Percentiles rank a stretch among this genome's conserved stretches.
phyloP scores from a whole-genome alignment of 331 rosid genomes.

The Quercus tomentella region DNA sequence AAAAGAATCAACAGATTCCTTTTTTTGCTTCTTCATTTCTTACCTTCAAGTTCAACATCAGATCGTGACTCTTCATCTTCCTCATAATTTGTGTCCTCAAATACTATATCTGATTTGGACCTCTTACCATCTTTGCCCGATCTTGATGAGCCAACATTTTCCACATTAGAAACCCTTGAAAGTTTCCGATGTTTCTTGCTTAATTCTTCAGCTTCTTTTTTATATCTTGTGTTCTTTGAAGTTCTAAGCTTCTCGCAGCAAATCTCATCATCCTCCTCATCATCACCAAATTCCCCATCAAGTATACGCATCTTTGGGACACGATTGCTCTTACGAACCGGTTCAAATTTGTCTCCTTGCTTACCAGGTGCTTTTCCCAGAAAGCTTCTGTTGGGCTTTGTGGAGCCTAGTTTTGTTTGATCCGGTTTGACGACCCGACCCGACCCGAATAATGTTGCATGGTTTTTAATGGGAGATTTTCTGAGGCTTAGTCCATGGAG shows the following conservation, averaged over 20 bases:
- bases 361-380: conserved; percentile 51
- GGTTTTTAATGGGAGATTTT: too few species aligned
- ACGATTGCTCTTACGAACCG: conserved; percentile 87
- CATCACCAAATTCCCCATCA: conserved; percentile 66
- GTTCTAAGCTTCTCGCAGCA: conserved; percentile 84
- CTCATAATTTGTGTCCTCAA: conserved; percentile 63
- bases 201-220: conserved; percentile 61
- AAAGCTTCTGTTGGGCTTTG: too few species aligned
- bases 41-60: conserved; percentile 65
- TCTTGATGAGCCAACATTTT: conserved; percentile 45
- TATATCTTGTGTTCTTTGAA: conserved; percentile 52
- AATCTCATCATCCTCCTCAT: too few species aligned
- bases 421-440: too few species aligned
- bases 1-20: conserved; percentile 63
- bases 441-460: too few species aligned
- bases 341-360: conserved; percentile 66
- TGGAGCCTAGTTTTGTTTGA: too few species aligned
- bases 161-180: conserved; percentile 56
- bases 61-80: conserved; percentile 67
- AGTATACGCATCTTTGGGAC: conserved; percentile 71
- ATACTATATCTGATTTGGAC: conserved; percentile 46
- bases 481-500: too few species aligned
- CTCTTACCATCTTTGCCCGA: conserved; percentile 52
- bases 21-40: conserved; percentile 64
- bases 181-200: conserved; percentile 70